Evolutionary conservation across 2,329 filamentous ascomycete genomes (phyloP).

Genomic region (Pyrenochaeta sp.): DNA sequence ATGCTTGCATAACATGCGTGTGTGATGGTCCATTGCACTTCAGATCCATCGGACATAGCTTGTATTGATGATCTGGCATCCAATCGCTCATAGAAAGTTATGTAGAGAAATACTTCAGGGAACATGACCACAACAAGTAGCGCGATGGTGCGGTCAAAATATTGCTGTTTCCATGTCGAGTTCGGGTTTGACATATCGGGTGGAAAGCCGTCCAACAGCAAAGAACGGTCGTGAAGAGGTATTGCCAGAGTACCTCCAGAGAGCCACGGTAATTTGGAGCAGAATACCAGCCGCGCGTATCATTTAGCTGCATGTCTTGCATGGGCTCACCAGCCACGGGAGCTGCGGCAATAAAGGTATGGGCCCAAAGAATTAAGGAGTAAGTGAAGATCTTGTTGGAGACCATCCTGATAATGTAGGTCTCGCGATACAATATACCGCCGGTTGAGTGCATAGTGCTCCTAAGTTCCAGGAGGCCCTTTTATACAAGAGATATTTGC

Average conservation of each 20-base stretch:
- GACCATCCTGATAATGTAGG: not conserved
- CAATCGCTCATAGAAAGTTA: constrained; percentile 2
- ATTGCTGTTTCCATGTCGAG: constrained; percentile 8
- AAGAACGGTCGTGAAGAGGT: constrained; percentile 12
- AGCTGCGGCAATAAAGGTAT: too few species aligned
- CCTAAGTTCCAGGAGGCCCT: not conserved
- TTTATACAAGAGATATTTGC: not conserved
- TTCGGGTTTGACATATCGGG: constrained; percentile 2
- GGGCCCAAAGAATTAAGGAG: not conserved
- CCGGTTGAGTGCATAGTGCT: not conserved
- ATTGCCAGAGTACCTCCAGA: constrained; percentile 14
- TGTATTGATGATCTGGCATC: not conserved
- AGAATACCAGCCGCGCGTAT: constrained; percentile 8
- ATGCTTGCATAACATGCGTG: constrained; percentile 12
- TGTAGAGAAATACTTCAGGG: constrained; percentile 12
- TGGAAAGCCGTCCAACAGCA: constrained; percentile 17
- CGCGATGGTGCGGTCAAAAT: constrained; percentile 8
- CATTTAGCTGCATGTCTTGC: not conserved
- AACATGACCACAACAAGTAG: constrained; percentile 6
- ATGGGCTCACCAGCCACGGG: not conserved
- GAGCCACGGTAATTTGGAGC: constrained; percentile 10
- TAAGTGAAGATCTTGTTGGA: not conserved
- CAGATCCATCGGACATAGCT: not conserved
- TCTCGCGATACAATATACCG: too few species aligned
- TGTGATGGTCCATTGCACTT: constrained; percentile 7